Conservation (phyloP, 139 green algal genomes). For the Chlorella sp. region DNA sequence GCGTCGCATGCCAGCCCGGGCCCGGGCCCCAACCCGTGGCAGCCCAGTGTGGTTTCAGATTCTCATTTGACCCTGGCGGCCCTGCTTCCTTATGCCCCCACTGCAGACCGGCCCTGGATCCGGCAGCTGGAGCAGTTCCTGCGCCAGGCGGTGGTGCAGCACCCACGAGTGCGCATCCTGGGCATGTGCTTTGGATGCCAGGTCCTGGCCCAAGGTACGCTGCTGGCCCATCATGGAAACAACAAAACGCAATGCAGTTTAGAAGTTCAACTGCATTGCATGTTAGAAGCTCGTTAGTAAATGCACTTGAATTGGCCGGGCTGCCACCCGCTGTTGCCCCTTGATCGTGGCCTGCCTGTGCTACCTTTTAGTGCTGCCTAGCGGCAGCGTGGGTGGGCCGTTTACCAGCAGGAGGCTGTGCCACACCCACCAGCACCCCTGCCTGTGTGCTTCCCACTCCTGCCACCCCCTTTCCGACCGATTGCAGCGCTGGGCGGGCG, state of each 20-base stretch:
- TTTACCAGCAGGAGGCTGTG: too few species aligned
- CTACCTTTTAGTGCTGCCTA: too few species aligned
- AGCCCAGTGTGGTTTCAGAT: background rate
- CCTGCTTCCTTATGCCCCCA: background rate
- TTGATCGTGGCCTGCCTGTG: too few species aligned
- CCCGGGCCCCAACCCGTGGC: background rate
- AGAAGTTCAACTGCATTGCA: too few species aligned
- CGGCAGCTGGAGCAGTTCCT: background rate
- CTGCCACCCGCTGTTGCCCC: too few species aligned
- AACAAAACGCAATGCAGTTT: too few species aligned
- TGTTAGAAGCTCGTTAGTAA: too few species aligned
- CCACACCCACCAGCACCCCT: background rate
- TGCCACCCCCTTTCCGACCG: background rate
- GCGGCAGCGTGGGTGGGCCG: too few species aligned
- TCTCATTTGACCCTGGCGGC: background rate
- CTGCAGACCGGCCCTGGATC: background rate
- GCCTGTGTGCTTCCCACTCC: background rate
- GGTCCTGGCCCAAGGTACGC: background rate
- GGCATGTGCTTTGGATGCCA: constrained; percentile 9
- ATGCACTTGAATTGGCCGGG: too few species aligned
- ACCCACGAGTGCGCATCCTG: background rate
- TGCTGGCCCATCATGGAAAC: too few species aligned
- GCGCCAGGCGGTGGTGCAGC: background rate
- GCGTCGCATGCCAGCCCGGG: too few species aligned
- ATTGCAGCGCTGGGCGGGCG: background rate